Conservation (phyloP, 2,329 filamentous ascomycete genomes). For the Ascochyta rabiei region DNA sequence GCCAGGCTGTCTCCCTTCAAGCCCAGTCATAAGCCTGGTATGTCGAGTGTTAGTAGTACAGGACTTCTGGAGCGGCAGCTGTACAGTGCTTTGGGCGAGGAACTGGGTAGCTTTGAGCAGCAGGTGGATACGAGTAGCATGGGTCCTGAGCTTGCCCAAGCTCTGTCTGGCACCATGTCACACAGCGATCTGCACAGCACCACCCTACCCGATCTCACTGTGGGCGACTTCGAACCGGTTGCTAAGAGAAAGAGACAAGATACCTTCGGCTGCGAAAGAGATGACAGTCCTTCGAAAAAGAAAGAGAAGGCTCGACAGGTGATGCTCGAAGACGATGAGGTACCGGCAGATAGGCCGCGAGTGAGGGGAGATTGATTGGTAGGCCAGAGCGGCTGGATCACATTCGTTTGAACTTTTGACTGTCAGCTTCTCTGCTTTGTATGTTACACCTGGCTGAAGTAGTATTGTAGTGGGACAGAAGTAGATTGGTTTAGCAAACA, state of each 20-base stretch:
- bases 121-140: slow-evolving; percentile 17
- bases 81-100: slow-evolving; percentile 41
- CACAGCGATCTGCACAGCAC: slow-evolving; percentile 8
- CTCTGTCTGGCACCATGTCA: slow-evolving; percentile 1
- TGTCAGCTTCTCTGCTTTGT: not conserved
- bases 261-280: slow-evolving; percentile 27
- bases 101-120: slow-evolving; percentile 33
- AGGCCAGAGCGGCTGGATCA: not conserved
- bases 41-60: slow-evolving; percentile 40
- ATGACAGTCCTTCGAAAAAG: slow-evolving; percentile 31
- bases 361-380: slow-evolving; percentile 18
- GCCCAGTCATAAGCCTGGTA: slow-evolving; percentile 30
- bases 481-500: not conserved
- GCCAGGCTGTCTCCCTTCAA: slow-evolving; percentile 23
- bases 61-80: slow-evolving; percentile 35
- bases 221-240: slow-evolving; percentile 22
- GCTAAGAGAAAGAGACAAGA: slow-evolving; percentile 40
- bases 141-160: slow-evolving; percentile 22
- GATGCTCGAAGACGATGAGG: not conserved
- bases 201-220: slow-evolving; percentile 3
- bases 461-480: not conserved
- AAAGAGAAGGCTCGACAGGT: slow-evolving; percentile 26
- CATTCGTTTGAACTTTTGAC: not conserved
- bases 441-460: not conserved
- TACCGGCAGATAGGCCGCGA: slow-evolving; percentile 6